Conservation (phyloP, 805 yeast species). For the Candida silvicultrix region DNA sequence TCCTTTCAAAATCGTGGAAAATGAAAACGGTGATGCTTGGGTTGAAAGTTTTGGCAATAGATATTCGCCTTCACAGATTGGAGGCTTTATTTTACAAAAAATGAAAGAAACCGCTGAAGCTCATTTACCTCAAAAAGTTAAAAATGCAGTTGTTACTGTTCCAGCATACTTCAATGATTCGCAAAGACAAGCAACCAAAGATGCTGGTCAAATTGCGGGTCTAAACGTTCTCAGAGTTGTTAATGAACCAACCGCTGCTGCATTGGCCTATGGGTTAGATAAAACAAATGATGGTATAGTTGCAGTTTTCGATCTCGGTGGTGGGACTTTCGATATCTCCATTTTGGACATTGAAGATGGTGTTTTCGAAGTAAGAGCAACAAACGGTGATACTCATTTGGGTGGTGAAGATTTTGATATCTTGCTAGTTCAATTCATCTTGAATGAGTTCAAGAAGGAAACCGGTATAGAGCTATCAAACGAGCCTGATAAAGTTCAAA, state of each 20-base stretch:
- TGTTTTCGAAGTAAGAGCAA: constrained; percentile 72
- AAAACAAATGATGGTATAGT: constrained; percentile 35
- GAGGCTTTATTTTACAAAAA: constrained; percentile 56
- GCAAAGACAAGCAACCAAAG: constrained; percentile 76
- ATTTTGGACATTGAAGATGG: constrained; percentile 71
- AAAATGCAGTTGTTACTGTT: constrained; percentile 73
- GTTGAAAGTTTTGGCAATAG: constrained; percentile 35
- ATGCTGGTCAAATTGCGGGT: constrained; percentile 68
- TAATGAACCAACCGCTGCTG: constrained; percentile 84
- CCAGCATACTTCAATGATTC: constrained; percentile 81
- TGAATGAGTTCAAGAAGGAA: constrained; percentile 44
- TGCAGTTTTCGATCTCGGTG: constrained; percentile 66
- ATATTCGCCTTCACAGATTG: constrained; percentile 66
- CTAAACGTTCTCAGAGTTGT: constrained; percentile 66
- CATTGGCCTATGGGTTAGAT: constrained; percentile 72
- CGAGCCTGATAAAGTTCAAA: constrained; percentile 56
- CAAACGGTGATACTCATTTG: constrained; percentile 78
- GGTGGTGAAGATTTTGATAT: constrained; percentile 83
- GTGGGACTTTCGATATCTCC: constrained; percentile 79
- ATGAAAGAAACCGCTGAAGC: constrained; percentile 58
- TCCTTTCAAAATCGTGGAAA: constrained; percentile 58
- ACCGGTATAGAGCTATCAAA: constrained; percentile 47
- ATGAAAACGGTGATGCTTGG: constrained; percentile 65
- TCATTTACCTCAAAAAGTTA: constrained; percentile 39
- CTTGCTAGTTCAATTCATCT: constrained; percentile 44